phyloP scores from a whole-genome alignment of 306 rosid genomes.

The Ammopiptanthus mongolicus region DNA sequence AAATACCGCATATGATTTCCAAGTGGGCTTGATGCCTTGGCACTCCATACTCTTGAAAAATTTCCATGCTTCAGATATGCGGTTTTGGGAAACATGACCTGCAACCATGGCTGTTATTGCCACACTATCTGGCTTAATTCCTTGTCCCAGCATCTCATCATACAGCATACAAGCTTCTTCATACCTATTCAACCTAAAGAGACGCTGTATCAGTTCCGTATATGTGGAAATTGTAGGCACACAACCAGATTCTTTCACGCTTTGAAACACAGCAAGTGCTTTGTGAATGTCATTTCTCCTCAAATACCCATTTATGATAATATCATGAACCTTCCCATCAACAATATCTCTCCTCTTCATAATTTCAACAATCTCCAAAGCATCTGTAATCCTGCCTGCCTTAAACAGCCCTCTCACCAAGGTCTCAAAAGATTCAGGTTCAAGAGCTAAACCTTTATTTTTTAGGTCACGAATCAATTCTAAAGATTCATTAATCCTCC shows the following conservation, averaged over 20 bases:
- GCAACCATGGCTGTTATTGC: constrained; percentile 80
- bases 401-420: constrained; percentile 77
- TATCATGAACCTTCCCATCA: constrained; percentile 51
- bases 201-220: constrained; percentile 73
- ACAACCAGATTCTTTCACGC: constrained; percentile 58
- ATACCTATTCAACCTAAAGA: constrained; percentile 47
- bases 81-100: constrained; percentile 60
- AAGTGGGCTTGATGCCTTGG: constrained; percentile 53
- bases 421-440: constrained; percentile 51
- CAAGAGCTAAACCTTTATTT: constrained; percentile 49
- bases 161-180: constrained; percentile 63
- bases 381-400: constrained; percentile 57
- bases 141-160: constrained; percentile 69
- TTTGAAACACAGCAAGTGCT: constrained; percentile 58
- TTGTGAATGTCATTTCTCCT: constrained; percentile 41
- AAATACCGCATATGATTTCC: constrained; percentile 61
- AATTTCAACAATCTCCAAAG: constrained; percentile 68
- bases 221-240: constrained; percentile 53
- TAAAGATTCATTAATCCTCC: constrained; percentile 71
- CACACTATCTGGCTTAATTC: constrained; percentile 57
- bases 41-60: constrained; percentile 53
- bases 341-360: constrained; percentile 48
- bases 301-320: constrained; percentile 62
- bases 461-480: constrained; percentile 72
- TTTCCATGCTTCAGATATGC: constrained; percentile 61